Conservation (phyloP, 1,284 basidiomycete genomes). For the Acaromyces ingoldii region DNA sequence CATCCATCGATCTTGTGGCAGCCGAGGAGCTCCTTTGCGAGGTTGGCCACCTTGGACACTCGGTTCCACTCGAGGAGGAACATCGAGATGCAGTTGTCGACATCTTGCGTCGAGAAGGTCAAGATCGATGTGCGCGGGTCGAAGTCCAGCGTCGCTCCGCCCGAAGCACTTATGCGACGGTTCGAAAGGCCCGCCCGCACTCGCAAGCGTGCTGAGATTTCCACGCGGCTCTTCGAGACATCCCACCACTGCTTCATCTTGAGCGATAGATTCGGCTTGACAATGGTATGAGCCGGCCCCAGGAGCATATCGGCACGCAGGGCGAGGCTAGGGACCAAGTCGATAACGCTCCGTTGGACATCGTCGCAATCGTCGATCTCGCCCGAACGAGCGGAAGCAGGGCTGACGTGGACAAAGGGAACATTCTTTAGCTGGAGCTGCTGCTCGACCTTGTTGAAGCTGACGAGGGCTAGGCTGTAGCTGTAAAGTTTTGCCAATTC, state of each 20-base stretch:
- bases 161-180: constrained; percentile 52
- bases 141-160: constrained; percentile 77
- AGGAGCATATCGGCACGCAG: constrained; percentile 75
- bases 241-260: constrained; percentile 88
- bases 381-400: too few relatives aligned
- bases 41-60: constrained; percentile 83
- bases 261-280: constrained; percentile 81
- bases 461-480: constrained; percentile 71
- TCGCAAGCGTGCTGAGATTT: constrained; percentile 18
- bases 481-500: constrained; percentile 31
- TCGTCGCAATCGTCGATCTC: too few relatives aligned
- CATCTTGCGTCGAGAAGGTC: constrained; percentile 75
- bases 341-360: constrained; percentile 55
- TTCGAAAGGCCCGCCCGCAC: background rate
- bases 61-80: constrained; percentile 86
- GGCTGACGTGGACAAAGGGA: constrained; percentile 68
- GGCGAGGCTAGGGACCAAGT: constrained; percentile 57
- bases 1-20: too few relatives aligned
- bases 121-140: constrained; percentile 77
- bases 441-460: constrained; percentile 77
- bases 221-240: constrained; percentile 61
- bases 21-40: constrained; percentile 56
- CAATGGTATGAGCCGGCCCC: constrained; percentile 75
- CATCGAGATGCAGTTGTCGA: constrained; percentile 77
- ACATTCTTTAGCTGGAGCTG: constrained; percentile 78